Evolutionary conservation across 78 protist genomes (phyloP), one percentile per base, ranked within the genome.

Genomic region (Guillardia theta): DNA sequence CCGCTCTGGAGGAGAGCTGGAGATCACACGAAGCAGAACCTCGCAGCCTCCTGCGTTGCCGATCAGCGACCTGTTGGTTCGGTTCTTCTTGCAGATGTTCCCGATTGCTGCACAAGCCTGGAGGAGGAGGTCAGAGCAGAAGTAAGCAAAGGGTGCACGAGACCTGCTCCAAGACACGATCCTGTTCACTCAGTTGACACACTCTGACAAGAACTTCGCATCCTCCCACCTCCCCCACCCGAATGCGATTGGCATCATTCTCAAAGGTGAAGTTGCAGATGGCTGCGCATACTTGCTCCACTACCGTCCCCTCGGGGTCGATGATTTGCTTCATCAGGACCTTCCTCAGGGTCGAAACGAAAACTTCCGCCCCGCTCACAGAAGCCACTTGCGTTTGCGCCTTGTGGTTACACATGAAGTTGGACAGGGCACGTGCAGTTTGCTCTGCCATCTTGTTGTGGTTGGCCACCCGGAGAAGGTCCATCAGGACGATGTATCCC

Each of bases 231-330:
- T 39, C 53, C 43, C 90, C 90, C 58, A 80, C 90, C 27, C 45
- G 39, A 30, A 80, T 44, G 48, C 90, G 90, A 48, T 80, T 80
- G 19, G 90, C 90, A 48, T 80, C 53, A 48, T 80, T 80, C 50
- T 80, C 90, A 30, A 80, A 80, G 33, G 90, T 80, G 58, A 80
- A 48, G 10, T 80, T 80, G 48, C 90, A 80, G 90, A 80, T 39
- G 46, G 90, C 90, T 4, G 90, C 90, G 46, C 53, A 39, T 8
- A 44, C 90, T 30, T 80, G 90, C 1, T 70, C 41, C 83, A 70
- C 10, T 36, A 70, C 41, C 44, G 18, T 22, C 18, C n/a, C 83
- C 10, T 24, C 30, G n/a, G n/a, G n/a, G n/a, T n/a, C n/a, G n/a
- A n/a, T n/a, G n/a, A n/a, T n/a, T n/a, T n/a, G n/a, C n/a, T n/a